Evolutionary conservation across 2,329 filamentous ascomycete genomes (phyloP), one percentile per base, ranked within the genome.

Genomic region (Diaporthe aspalathi): DNA sequence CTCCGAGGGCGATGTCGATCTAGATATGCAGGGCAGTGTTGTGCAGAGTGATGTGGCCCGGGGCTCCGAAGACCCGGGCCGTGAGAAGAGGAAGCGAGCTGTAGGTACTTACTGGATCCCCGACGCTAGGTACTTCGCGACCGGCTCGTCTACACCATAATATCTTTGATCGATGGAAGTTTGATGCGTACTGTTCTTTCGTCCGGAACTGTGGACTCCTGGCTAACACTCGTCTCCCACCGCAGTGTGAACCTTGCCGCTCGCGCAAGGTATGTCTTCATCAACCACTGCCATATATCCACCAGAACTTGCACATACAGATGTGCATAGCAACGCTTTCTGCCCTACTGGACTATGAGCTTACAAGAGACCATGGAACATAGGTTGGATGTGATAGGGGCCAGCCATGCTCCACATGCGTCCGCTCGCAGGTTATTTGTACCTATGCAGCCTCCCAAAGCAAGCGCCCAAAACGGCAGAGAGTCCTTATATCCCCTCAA

Each of bases 361-460:
- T 63, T 20, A 63, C 43, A 4, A 22, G 47, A 35, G 27, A 27
- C 52, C 12, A 4, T 47, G 47, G 14, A 6, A 70, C 53, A 35
- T 60, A 40, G 73, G 74, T 82, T 60, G 80, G 81, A 14, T 82
- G 81, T 73, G 80, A 81, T 72, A 79, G 80, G 71, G 79, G 82
- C 63, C 77, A 74, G 2, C 80, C 81, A 2, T 82, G 81, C 45
- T 78, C 80, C 45, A 80, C 82, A 67, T 82, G 81, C 56, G 52
- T 78, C 2, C 78, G 80, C 60, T 79, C 80, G 71, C 81, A 81
- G 73, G 81, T 82, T 22, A 76, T 78, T n/a, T 82, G 81, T 52
- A 80, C 77, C 24, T 79, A 82, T 56, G 74, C 76, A 9, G 78
- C 78, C 49, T 71, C 73, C 54, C 77, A 76, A 20, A 79, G 79